Evolutionary conservation across 768 basidiomycete genomes (phyloP).

Genomic region (Boletales sp.): DNA sequence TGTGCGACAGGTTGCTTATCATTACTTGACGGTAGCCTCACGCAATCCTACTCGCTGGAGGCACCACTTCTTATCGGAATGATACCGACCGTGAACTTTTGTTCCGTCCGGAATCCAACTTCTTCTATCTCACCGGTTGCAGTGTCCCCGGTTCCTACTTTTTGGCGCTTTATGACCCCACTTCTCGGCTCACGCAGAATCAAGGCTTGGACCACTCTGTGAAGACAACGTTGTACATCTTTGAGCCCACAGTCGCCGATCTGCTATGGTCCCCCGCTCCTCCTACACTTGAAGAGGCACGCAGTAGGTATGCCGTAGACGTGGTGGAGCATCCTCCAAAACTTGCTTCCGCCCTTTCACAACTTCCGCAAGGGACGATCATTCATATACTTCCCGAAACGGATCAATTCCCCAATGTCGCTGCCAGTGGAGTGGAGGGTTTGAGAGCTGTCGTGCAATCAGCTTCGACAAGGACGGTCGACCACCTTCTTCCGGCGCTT

Average conservation of each 20-base stretch:
- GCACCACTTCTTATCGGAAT: slow-evolving; percentile 58
- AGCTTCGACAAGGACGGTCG: slow-evolving; percentile 7
- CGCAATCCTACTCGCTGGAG: slow-evolving; percentile 65
- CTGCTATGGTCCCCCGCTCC: slow-evolving; percentile 90
- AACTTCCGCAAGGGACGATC: slow-evolving; percentile 48
- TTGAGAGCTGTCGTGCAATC: slow-evolving; percentile 5
- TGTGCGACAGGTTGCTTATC: background rate
- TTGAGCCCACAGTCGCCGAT: slow-evolving; percentile 65
- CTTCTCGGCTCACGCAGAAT: slow-evolving; percentile 19
- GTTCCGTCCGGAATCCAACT: slow-evolving; percentile 81
- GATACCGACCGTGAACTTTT: slow-evolving; percentile 83
- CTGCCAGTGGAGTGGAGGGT: slow-evolving; percentile 3
- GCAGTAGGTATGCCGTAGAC: slow-evolving; percentile 57
- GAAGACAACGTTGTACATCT: slow-evolving; percentile 70
- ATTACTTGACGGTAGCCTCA: slow-evolving; percentile 48
- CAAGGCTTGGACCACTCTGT: slow-evolving; percentile 36
- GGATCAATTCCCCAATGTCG: slow-evolving; percentile 18
- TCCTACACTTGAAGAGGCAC: slow-evolving; percentile 57
- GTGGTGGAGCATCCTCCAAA: slow-evolving; percentile 45
- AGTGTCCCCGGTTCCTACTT: slow-evolving; percentile 67
- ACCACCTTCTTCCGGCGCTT: slow-evolving; percentile 72
- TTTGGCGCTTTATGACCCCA: slow-evolving; percentile 54
- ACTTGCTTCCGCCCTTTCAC: slow-evolving; percentile 45
- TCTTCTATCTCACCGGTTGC: slow-evolving; percentile 84
- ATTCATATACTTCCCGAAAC: slow-evolving; percentile 61